Percentiles rank a stretch among this genome's conserved stretches.
Evolutionary conservation across 2,329 filamentous ascomycete genomes (phyloP).

Genomic region (Calonectria fujianensis): DNA sequence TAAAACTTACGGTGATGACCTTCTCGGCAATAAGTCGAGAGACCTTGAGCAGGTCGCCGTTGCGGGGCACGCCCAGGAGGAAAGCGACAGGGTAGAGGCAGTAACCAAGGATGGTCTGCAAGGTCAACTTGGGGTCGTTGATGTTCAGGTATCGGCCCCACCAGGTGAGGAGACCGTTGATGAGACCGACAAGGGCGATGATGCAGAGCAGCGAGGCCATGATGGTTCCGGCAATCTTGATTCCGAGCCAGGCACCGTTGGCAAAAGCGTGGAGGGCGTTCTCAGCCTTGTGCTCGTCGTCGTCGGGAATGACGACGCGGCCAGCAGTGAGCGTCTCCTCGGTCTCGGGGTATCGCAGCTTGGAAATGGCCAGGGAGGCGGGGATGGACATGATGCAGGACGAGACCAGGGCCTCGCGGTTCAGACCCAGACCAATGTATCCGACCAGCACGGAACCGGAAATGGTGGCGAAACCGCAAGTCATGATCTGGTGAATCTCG

Average conservation of each 20-base stretch:
- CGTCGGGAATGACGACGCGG: constrained; percentile 86
- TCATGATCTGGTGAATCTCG: constrained; percentile 95
- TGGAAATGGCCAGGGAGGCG: constrained; percentile 90
- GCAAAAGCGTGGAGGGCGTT: constrained; percentile 91
- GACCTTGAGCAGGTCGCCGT: constrained; percentile 80
- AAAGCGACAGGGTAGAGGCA: constrained; percentile 86
- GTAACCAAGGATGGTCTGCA: constrained; percentile 86
- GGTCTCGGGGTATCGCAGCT: constrained; percentile 91
- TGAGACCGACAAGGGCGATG: constrained; percentile 83
- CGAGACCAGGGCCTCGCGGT: constrained; percentile 89
- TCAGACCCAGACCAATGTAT: constrained; percentile 89
- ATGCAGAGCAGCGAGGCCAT: constrained; percentile 87
- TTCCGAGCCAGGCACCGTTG: constrained; percentile 88
- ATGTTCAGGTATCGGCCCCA: constrained; percentile 88
- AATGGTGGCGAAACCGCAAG: constrained; percentile 93
- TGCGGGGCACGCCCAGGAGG: constrained; percentile 84
- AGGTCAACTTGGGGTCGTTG: constrained; percentile 78
- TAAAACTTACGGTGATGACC: constrained; percentile 78
- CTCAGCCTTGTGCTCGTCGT: constrained; percentile 83
- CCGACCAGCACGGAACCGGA: constrained; percentile 90
- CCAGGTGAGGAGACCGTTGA: constrained; percentile 88
- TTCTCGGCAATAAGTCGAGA: constrained; percentile 88
- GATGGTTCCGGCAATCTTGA: constrained; percentile 92
- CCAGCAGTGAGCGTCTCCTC: constrained; percentile 91
- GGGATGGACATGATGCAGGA: constrained; percentile 98